phyloP scores from a whole-genome alignment of 805 yeast genomes.

The Starmerella sirachaensis region DNA sequence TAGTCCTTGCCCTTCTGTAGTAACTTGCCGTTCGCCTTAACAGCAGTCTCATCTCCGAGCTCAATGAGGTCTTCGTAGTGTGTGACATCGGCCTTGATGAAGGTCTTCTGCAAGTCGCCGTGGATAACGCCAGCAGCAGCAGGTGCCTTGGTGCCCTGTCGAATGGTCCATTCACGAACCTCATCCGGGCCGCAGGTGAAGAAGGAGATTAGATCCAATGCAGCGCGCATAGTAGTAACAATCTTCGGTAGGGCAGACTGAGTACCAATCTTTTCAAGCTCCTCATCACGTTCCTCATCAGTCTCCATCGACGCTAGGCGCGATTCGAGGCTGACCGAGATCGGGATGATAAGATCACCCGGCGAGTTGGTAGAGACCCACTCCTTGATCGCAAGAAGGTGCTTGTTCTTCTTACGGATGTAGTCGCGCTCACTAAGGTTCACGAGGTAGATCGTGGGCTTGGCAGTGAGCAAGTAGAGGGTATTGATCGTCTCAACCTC shows the following conservation, averaged over 20 bases:
- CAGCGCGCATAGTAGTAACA: slow-evolving; percentile 73
- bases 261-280: slow-evolving; percentile 62
- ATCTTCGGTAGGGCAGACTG: slow-evolving; percentile 76
- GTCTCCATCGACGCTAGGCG: slow-evolving; percentile 77
- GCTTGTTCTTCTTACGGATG: slow-evolving; percentile 79
- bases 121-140: slow-evolving; percentile 98
- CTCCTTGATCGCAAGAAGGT: slow-evolving; percentile 63
- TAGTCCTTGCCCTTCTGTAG: slow-evolving; percentile 88
- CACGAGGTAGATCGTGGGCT: slow-evolving; percentile 85
- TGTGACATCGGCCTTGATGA: slow-evolving; percentile 86
- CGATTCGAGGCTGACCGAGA: slow-evolving; percentile 86
- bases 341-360: slow-evolving; percentile 83
- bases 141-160: slow-evolving; percentile 90
- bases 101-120: slow-evolving; percentile 87
- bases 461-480: slow-evolving; percentile 83
- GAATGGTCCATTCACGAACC: slow-evolving; percentile 96
- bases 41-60: slow-evolving; percentile 64
- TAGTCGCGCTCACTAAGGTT: slow-evolving; percentile 85
- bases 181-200: slow-evolving; percentile 95
- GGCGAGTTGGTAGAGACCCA: slow-evolving; percentile 87
- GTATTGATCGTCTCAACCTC: slow-evolving; percentile 84
- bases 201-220: slow-evolving; percentile 77
- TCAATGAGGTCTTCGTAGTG: slow-evolving; percentile 71
- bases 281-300: slow-evolving; percentile 68
- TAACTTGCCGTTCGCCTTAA: slow-evolving; percentile 81